Conservation (phyloP, 2,329 filamentous ascomycete genomes). For the Pleoardoris graminearum region DNA sequence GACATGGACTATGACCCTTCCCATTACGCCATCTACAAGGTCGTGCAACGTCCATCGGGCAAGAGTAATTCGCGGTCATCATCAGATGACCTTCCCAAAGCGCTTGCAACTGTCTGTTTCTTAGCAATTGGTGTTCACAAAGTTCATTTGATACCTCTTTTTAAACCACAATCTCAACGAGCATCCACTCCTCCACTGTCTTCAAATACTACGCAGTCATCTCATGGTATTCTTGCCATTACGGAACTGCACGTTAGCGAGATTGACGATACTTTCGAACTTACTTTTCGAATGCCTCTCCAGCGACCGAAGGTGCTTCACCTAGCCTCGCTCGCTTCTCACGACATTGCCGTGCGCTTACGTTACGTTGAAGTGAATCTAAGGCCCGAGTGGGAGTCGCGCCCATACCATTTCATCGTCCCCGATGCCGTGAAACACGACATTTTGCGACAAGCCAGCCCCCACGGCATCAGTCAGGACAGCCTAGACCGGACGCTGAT, state of each 20-base stretch:
- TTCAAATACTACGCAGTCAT: conserved; percentile 56
- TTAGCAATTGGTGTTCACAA: conserved; percentile 71
- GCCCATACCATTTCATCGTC: conserved; percentile 65
- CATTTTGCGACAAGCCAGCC: conserved; percentile 37
- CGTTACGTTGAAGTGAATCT: conserved; percentile 64
- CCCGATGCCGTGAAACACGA: conserved; percentile 53
- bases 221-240: conserved; percentile 66
- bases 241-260: conserved; percentile 62
- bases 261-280: conserved; percentile 67
- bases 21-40: conserved; percentile 69
- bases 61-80: conserved; percentile 62
- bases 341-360: conserved; percentile 66
- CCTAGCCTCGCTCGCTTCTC: conserved; percentile 65
- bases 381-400: conserved; percentile 66
- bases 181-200: conserved; percentile 58
- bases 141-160: conserved; percentile 68
- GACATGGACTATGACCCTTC: conserved; percentile 70
- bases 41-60: conserved; percentile 64
- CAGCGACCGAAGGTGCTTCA: conserved; percentile 60
- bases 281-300: conserved; percentile 65
- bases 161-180: conserved; percentile 59
- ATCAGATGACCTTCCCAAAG: conserved; percentile 67
- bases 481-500: conserved; percentile 68
- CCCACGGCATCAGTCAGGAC: conserved; percentile 62
- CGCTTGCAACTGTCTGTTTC: conserved; percentile 67